Base-by-base conservation (phyloP, 139 green algal genomes). In the Chlamydomonas eustigma region DNA sequence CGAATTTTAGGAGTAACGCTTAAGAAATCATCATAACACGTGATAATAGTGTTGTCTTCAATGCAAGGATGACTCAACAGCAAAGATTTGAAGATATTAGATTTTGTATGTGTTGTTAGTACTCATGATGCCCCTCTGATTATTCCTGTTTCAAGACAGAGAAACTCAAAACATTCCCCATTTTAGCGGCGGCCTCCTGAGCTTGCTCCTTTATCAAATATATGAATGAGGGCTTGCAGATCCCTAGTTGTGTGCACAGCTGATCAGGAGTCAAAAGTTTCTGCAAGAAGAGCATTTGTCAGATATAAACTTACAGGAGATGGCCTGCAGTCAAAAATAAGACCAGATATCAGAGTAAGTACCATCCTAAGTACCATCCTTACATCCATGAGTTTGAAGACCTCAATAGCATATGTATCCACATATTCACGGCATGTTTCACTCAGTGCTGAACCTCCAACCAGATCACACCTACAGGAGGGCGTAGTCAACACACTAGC, bases 1-100 rank as follows among this genome's bases (percentile, higher is more conserved):
- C 82, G 92, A 0, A 84, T 90, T 3, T 80, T 98, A 37, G 94
- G 64, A 81, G 88, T 81, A 24, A 28, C n/a, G 74, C 76, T 92
- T n/a, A 76, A 74, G 65, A 83, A 83, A 72, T 75, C 44, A 58
- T 28, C 44, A 18, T 58, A 44, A 69, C n/a, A 69, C 18, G 50
- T 63, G n/a, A n/a, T n/a, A n/a, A n/a, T n/a, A n/a, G n/a, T n/a
- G n/a, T n/a, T n/a, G n/a, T n/a, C n/a, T n/a, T n/a, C n/a, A n/a
- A n/a, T n/a, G n/a, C n/a, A n/a, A n/a, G n/a, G n/a, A n/a, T n/a
- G n/a, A n/a, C n/a, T n/a, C n/a, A n/a, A n/a, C n/a, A n/a, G n/a
- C n/a, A n/a, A n/a, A n/a, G n/a, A n/a, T n/a, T n/a, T n/a, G n/a
- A n/a, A n/a, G n/a, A n/a, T n/a, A n/a, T n/a, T n/a, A n/a, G n/a